Evolutionary conservation across 129 eudicot species (phyloP).

Genomic region (Calendula officinalis): DNA sequence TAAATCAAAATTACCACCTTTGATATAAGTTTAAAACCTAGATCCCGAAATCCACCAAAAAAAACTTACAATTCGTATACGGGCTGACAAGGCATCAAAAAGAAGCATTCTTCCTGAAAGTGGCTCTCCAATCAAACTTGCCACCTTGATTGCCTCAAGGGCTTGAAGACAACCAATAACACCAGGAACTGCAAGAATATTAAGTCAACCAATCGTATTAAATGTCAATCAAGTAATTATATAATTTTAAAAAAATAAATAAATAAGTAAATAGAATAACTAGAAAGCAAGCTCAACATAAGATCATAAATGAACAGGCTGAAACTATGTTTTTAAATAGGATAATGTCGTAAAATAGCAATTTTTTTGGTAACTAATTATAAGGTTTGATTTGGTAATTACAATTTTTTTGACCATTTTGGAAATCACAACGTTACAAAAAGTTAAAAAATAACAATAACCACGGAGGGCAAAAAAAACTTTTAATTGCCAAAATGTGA

Average conservation of each 20-base stretch:
- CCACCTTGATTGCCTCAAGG: constrained; percentile 82
- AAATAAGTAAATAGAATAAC: not conserved
- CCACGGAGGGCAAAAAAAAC: too few species aligned
- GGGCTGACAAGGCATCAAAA: constrained; percentile 88
- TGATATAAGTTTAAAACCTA: too few species aligned
- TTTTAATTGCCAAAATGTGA: too few species aligned
- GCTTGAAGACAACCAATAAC: constrained; percentile 98
- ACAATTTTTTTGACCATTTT: too few species aligned
- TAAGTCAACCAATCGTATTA: not conserved
- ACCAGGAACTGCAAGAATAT: constrained; percentile 69
- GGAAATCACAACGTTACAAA: too few species aligned
- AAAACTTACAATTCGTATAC: constrained; percentile 75
- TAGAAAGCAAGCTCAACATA: not conserved
- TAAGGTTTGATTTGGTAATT: too few species aligned
- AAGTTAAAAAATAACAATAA: too few species aligned
- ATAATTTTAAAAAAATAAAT: not conserved
- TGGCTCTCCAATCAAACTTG: constrained; percentile 82
- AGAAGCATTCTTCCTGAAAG: constrained; percentile 92
- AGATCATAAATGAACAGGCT: not conserved
- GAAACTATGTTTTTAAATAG: too few species aligned
- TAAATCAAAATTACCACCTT: not conserved
- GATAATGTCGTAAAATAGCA: too few species aligned
- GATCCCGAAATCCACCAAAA: not conserved
- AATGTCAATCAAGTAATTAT: not conserved
- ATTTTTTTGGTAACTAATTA: too few species aligned